Conservation (phyloP, 2,329 filamentous ascomycete species). For the Hypoxylon sp. region DNA sequence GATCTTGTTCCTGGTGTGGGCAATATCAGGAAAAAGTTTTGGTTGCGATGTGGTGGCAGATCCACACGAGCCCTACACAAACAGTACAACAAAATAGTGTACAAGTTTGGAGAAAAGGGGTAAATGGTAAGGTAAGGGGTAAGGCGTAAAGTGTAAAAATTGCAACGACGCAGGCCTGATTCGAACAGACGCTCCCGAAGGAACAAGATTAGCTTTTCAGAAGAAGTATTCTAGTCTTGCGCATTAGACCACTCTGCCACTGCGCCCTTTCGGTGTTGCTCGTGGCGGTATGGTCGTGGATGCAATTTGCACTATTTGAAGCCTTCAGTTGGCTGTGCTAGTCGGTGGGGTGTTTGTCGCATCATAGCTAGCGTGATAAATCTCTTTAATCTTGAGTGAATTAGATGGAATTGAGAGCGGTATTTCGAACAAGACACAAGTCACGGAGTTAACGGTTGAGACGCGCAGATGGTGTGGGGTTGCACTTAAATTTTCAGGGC, state of each 20-base stretch:
- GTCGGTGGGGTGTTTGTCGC: neutral
- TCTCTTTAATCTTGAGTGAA: neutral
- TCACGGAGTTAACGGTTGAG: neutral
- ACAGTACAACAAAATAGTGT: neutral
- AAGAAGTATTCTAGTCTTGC: too few species aligned
- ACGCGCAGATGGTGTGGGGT: neutral
- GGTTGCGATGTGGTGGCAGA: too few species aligned
- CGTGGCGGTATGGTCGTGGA: neutral
- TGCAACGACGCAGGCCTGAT: constrained; percentile 38
- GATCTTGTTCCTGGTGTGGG: too few species aligned
- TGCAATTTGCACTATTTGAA: neutral
- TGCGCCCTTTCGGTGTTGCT: neutral
- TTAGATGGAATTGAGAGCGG: neutral
- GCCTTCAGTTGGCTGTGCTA: neutral
- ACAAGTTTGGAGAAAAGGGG: neutral
- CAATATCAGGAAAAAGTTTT: too few species aligned
- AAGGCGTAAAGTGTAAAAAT: too few species aligned
- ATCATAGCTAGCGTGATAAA: neutral
- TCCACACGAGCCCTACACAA: neutral
- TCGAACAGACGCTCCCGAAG: constrained; percentile 37
- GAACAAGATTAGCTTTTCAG: too few species aligned
- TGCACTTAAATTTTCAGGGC: neutral
- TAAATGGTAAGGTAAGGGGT: too few species aligned
- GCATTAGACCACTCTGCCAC: too few species aligned
- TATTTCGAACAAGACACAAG: neutral